These are phyloP conservation scores for Acanthamoeba triangularis DNA, from an alignment of 208 protist species.

Conservation along the genomic window DNA sequence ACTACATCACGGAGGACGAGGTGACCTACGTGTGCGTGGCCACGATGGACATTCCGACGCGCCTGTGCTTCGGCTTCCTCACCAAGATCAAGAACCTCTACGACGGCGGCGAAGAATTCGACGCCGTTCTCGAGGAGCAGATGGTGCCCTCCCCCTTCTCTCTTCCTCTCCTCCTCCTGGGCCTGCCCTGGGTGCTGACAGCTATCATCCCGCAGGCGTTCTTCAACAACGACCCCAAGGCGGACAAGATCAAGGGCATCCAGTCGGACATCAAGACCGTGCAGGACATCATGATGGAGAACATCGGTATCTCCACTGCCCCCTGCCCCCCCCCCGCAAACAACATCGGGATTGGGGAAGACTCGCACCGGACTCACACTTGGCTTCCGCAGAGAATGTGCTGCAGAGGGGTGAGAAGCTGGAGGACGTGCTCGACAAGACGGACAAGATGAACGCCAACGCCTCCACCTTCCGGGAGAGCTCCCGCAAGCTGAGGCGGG, in stretches of 20 bases:
- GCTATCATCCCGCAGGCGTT: not conserved
- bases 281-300: constrained; percentile 77
- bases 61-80: constrained; percentile 50
- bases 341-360: not conserved
- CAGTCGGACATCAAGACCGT: constrained; percentile 43
- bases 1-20: constrained; percentile 59
- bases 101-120: constrained; percentile 63
- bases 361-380: not conserved
- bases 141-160: not conserved
- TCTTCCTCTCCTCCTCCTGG: not conserved
- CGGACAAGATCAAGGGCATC: constrained; percentile 67
- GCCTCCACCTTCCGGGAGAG: constrained; percentile 39
- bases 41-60: constrained; percentile 18
- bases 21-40: constrained; percentile 60
- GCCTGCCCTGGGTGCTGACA: no score
- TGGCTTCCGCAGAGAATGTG: constrained; percentile 20
- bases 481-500: not conserved
- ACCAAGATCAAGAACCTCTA: constrained; percentile 62
- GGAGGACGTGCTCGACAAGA: constrained; percentile 54
- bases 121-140: constrained; percentile 42
- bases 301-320: not conserved
- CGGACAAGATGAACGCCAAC: constrained; percentile 46
- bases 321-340: not conserved
- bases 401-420: constrained; percentile 48
- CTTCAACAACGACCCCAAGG: constrained; percentile 67